Evolutionary conservation across 2,329 filamentous ascomycete genomes (phyloP).

Genomic region (Stachybotrys elegans): DNA sequence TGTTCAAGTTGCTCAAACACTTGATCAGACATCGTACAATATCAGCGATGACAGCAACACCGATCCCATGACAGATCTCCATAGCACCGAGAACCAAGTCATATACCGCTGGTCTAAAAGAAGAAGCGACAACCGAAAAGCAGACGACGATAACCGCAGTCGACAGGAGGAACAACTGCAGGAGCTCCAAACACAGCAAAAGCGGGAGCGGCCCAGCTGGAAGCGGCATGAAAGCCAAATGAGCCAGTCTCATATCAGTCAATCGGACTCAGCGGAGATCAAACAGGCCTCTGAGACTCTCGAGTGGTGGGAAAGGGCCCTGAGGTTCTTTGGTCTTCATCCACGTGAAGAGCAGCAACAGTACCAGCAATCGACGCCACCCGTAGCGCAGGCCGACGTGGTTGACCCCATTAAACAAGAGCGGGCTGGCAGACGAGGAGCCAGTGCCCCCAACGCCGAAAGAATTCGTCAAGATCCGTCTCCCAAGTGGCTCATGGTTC

Average conservation of each 20-base stretch:
- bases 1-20: constrained; percentile 6
- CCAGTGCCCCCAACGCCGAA: background rate
- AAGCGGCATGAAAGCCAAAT: background rate
- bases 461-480: constrained; percentile 5
- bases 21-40: constrained; percentile 8
- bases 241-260: background rate
- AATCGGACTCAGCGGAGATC: background rate
- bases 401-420: background rate
- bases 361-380: background rate
- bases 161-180: background rate
- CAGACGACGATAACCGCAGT: background rate
- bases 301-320: too few relatives aligned
- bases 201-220: background rate
- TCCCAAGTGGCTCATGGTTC: constrained; percentile 8
- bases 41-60: background rate
- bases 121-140: background rate
- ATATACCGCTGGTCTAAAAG: constrained; percentile 6
- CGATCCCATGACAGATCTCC: too few relatives aligned
- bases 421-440: background rate
- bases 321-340: too few relatives aligned
- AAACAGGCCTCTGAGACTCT: background rate
- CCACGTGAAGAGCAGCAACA: too few relatives aligned
- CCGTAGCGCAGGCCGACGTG: background rate
- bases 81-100: constrained; percentile 6
- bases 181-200: background rate